Evolutionary conservation across 2,329 filamentous ascomycete species (phyloP), one percentile per base, ranked within the genome.

Genomic region (Cercospora zeae-maydis): DNA sequence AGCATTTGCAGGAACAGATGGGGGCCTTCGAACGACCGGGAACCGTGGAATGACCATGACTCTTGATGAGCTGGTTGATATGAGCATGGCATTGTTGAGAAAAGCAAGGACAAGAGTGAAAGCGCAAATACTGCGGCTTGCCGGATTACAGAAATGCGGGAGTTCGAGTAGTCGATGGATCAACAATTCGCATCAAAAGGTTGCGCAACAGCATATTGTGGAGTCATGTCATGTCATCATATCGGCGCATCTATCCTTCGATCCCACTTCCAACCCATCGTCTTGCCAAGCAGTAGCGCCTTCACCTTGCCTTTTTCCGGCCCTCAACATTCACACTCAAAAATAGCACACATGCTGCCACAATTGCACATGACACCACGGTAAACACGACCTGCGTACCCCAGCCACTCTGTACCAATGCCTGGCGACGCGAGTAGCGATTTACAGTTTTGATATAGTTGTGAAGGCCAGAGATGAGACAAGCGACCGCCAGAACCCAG

Each of bases 381-480:
- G 81, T 84, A 70, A 91, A 84, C 24, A 96, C 90, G 45, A 88
- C 76, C 75, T 98, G 93, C 37, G 95, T 98, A 77, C 92, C 93
- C 89, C 91, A 95, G 1, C 95, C 95, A 31, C 87, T 90, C 79
- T 99, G 95, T 39, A 99, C 95, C 66, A 98, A 83, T 0, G 95
- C 95, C 27, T 84, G 83, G 68, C 88, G 86, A 39, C 84, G 82
- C 70, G 89, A 89, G 75, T 96, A 99, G 74, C 91, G 88, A 70
- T 89, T 89, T 24, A 98, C 87, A 70, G 82, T 85, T 81, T 86
- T 88, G 66, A 96, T 87, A 74, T 99, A 99, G 74, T 96, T 98
- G 0, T 87, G 87, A 64, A 96, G 78, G 0, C 95, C 95, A 14
- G 89, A 86, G 1, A 82, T 78, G 27, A 99, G 79, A 68, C 91